These are phyloP conservation scores for Cornus controversa DNA, from an alignment of 148 eudicot species.

Conservation along the genomic window DNA sequence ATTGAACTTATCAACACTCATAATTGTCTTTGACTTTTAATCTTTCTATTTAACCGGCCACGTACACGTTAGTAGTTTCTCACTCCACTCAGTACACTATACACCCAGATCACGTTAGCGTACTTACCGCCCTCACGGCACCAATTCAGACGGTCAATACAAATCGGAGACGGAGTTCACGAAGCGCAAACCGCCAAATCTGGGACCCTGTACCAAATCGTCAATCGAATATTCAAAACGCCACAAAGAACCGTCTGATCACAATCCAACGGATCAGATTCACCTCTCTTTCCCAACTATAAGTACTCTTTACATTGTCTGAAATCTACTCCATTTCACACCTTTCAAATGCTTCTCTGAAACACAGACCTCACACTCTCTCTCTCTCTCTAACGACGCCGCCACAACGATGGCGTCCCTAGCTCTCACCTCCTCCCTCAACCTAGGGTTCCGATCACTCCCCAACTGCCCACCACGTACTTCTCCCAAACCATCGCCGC, in stretches of 20 bases:
- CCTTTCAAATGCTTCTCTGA: background rate
- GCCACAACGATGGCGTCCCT: constrained; percentile 62
- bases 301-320: background rate
- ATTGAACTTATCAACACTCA: too few species aligned
- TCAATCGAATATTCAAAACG: constrained; percentile 23
- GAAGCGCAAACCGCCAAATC: constrained; percentile 1
- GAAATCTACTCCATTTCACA: background rate
- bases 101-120: background rate
- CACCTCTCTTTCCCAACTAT: background rate
- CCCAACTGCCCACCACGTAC: constrained; percentile 26
- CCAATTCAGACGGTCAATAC: background rate
- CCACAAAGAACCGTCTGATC: background rate
- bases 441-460: constrained; percentile 39
- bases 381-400: constrained; percentile 2
- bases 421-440: constrained; percentile 42
- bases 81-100: too few species aligned
- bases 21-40: too few species aligned
- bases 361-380: constrained; percentile 7
- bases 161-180: constrained; percentile 21
- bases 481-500: constrained; percentile 15
- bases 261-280: constrained; percentile 16
- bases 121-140: background rate
- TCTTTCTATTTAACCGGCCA: too few species aligned
- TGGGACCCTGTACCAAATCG: background rate
- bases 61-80: too few species aligned